phyloP scores from a whole-genome alignment of 768 basidiomycete species.

The Coprinellus micaceus region DNA sequence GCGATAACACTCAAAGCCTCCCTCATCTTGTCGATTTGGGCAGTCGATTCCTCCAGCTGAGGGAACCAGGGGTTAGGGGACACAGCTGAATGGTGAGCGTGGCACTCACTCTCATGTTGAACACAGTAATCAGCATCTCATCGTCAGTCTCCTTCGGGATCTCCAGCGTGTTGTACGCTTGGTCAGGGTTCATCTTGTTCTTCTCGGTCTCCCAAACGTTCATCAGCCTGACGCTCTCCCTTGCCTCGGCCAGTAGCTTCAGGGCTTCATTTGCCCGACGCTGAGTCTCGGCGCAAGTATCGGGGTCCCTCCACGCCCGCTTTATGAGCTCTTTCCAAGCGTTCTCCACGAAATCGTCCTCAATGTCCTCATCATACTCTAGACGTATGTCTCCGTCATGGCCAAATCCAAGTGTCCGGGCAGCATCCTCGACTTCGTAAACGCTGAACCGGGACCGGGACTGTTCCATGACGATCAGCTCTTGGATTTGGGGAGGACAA shows the following conservation, averaged over 20 bases:
- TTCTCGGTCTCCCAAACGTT: slow-evolving; percentile 52
- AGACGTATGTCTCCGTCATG: slow-evolving; percentile 52
- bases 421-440: slow-evolving; percentile 50
- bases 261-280: slow-evolving; percentile 65
- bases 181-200: slow-evolving; percentile 61
- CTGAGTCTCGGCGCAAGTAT: slow-evolving; percentile 43
- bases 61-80: slow-evolving; percentile 7
- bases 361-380: slow-evolving; percentile 68
- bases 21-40: slow-evolving; percentile 63
- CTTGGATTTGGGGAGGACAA: slow-evolving; percentile 49
- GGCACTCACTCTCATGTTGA: slow-evolving; percentile 57
- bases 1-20: slow-evolving; percentile 74
- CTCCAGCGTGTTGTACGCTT: slow-evolving; percentile 70
- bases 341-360: slow-evolving; percentile 63
- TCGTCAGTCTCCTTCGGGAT: slow-evolving; percentile 72
- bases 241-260: slow-evolving; percentile 60
- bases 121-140: slow-evolving; percentile 71
- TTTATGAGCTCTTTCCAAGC: slow-evolving; percentile 66
- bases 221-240: slow-evolving; percentile 48
- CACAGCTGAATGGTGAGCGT: not conserved
- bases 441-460: slow-evolving; percentile 60
- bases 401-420: slow-evolving; percentile 63
- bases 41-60: slow-evolving; percentile 70
- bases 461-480: slow-evolving; percentile 57
- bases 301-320: slow-evolving; percentile 51